A percentile compares a stretch with the other conserved stretches of the same genome.
phyloP scores from a whole-genome alignment of 768 basidiomycete species.

The Tylopilus vinaceipallidus region DNA sequence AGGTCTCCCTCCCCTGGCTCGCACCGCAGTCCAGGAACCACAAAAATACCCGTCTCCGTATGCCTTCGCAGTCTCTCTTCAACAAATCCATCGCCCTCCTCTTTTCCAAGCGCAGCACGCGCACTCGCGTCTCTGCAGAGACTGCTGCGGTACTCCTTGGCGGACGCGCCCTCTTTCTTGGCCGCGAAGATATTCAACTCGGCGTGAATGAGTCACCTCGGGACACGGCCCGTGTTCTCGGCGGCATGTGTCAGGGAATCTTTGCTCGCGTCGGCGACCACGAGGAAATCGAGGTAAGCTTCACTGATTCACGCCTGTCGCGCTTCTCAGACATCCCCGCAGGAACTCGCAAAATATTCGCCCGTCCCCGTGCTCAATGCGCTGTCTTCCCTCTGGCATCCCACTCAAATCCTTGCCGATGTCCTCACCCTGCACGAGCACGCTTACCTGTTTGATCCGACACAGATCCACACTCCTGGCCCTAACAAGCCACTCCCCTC shows the following conservation, averaged over 20 bases:
- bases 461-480: slow-evolving; percentile 12
- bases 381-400: slow-evolving; percentile 93
- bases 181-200: slow-evolving; percentile 87
- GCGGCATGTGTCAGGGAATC: slow-evolving; percentile 94
- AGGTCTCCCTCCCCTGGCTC: slow-evolving; percentile 64
- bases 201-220: slow-evolving; percentile 89
- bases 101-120: slow-evolving; percentile 91
- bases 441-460: slow-evolving; percentile 49
- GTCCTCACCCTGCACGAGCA: slow-evolving; percentile 85
- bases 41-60: slow-evolving; percentile 40
- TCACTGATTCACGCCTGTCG: background rate
- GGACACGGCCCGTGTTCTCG: slow-evolving; percentile 86
- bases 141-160: slow-evolving; percentile 78
- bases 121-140: slow-evolving; percentile 88
- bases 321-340: background rate
- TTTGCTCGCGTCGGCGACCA: slow-evolving; percentile 96
- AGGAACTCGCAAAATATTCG: slow-evolving; percentile 90
- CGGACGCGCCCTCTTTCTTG: slow-evolving; percentile 88
- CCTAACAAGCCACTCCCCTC: slow-evolving; percentile 39
- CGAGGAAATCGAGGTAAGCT: slow-evolving; percentile 82
- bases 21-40: slow-evolving; percentile 41
- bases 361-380: slow-evolving; percentile 96
- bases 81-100: slow-evolving; percentile 85
- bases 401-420: slow-evolving; percentile 93
- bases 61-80: slow-evolving; percentile 74